A percentile compares a stretch with the other conserved stretches of the same genome.
Conservation (phyloP, 2,329 filamentous ascomycete genomes). For the Zymoseptoria ardabiliae region DNA sequence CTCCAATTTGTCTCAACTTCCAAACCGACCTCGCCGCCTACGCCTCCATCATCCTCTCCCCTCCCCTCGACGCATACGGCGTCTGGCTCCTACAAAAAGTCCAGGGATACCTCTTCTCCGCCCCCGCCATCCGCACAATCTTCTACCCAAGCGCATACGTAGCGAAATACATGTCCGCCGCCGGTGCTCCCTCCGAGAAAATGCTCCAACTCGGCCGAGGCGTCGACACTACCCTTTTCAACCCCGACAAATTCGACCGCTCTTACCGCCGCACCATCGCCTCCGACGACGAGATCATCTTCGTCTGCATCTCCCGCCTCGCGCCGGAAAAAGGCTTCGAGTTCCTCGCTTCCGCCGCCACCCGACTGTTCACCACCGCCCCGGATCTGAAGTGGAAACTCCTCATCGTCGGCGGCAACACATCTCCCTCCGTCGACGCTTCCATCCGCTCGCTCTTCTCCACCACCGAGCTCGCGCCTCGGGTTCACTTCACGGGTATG, state of each 20-base stretch:
- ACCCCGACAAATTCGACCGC: constrained; percentile 47
- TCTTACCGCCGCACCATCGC: constrained; percentile 49
- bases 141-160: constrained; percentile 64
- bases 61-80: constrained; percentile 53
- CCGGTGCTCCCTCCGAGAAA: constrained; percentile 50
- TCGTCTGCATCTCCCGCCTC: constrained; percentile 59
- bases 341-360: constrained; percentile 53
- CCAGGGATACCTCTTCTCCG: constrained; percentile 60
- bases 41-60: constrained; percentile 60
- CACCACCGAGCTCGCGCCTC: constrained; percentile 43
- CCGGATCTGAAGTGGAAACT: constrained; percentile 51
- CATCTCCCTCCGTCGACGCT: constrained; percentile 54
- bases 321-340: constrained; percentile 66
- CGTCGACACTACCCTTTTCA: constrained; percentile 57
- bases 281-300: constrained; percentile 55
- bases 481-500: constrained; percentile 61
- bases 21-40: constrained; percentile 66
- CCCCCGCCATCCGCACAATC: constrained; percentile 55
- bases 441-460: constrained; percentile 54
- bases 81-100: constrained; percentile 56
- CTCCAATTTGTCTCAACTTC: constrained; percentile 60
- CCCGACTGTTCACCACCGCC: constrained; percentile 47
- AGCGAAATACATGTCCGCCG: constrained; percentile 51
- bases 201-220: constrained; percentile 57
- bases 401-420: constrained; percentile 61